Evolutionary conservation across 129 eudicot genomes (phyloP), one percentile per base, ranked within the genome.

Genomic region (Daucus carota): DNA sequence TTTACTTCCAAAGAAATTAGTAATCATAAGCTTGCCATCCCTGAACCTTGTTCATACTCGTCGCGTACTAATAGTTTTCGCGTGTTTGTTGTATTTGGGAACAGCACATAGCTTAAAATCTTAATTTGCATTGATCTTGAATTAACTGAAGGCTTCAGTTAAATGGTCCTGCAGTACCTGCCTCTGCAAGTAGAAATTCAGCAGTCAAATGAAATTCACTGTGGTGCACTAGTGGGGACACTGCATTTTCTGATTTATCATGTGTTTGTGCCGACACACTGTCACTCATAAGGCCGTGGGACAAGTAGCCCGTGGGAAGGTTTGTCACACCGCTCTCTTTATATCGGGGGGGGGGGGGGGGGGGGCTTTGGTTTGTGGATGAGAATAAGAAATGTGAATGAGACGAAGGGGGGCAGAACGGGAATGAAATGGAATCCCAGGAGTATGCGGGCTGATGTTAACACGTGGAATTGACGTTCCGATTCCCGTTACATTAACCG

Each of bases 11-110:
- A 43, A 14, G 48, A 3, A 32, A 17, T 18, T 40, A 42, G 8
- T 40, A 11, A 74, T 74, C 60, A 68, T n/a, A 5, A 40, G 33
- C 40, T 36, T 20, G 2, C 28, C 24, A 28, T 77, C 40, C 75
- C 41, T 14, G 28, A 67, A 66, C 80, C 63, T 33, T 68, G 42
- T 77, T 77, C 80, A 77, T 69, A 69, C 62, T 47, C 26, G 5
- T 36, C 18, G 31, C 24, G 22, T 57, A 18, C 59, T 50, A 20
- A 16, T 50, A 50, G 59, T 50, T 50, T n/a, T 24, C 14, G n/a
- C 16, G 20, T 16, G 3, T 46, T 17, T 15, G 52, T 59, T 46
- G 20, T 16, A 15, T 46, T 17, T 15, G 52, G 16, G 4, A 46
- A 46, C 52, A 46, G 52, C 20, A 46, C 52, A 0, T 16, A 4